phyloP scores from a whole-genome alignment of 345 rosid species.

The Populus ilicifolia region DNA sequence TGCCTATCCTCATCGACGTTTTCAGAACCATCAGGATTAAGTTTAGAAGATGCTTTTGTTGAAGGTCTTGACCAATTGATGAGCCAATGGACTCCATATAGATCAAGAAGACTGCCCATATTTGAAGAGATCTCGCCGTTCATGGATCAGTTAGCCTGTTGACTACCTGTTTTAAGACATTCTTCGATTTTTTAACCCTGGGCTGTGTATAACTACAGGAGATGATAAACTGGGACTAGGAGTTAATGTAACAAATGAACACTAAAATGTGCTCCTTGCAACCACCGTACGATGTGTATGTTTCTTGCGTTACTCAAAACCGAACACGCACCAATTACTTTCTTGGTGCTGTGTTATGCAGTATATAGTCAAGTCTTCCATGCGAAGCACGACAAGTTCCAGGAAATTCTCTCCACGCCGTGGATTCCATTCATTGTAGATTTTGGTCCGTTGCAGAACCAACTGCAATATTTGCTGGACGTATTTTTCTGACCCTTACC shows the following conservation, averaged over 20 bases:
- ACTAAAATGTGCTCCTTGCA: neutral
- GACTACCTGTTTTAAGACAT: neutral
- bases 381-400: neutral
- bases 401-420: neutral
- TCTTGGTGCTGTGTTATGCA: neutral
- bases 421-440: neutral
- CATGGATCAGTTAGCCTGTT: slow-evolving; percentile 65
- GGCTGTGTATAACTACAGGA: neutral
- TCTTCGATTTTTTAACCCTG: neutral
- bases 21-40: neutral
- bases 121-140: slow-evolving; percentile 77
- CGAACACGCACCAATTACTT: neutral
- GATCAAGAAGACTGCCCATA: slow-evolving; percentile 79
- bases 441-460: neutral
- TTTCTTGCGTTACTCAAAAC: neutral
- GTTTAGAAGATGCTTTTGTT: slow-evolving; percentile 49
- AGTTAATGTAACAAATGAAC: neutral
- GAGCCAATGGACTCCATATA: slow-evolving; percentile 51
- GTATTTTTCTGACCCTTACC: too few species aligned
- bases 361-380: neutral
- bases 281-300: neutral
- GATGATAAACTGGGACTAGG: neutral
- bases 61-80: slow-evolving; percentile 54
- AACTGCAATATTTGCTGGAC: neutral
- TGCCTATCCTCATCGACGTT: neutral